A percentile compares a stretch with the other conserved stretches of the same genome.
Conservation (phyloP, 805 yeast species). For the Tetrapisispora iriomotensis region DNA sequence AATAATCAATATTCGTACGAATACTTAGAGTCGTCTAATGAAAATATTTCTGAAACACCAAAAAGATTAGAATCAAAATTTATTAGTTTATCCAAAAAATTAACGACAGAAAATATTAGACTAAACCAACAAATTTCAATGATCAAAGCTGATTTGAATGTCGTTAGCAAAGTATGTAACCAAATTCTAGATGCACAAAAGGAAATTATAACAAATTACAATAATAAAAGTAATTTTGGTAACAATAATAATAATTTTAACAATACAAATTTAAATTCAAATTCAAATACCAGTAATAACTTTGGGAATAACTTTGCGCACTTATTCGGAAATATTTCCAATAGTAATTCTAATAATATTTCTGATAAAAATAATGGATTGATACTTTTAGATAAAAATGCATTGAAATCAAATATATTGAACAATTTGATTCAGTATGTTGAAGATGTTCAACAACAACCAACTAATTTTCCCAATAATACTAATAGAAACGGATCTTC, state of each 20-base stretch:
- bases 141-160: constrained; percentile 20
- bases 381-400: constrained; percentile 19
- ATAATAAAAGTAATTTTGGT: not conserved
- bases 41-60: not conserved
- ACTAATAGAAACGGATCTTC: not conserved
- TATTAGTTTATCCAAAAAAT: constrained; percentile 20
- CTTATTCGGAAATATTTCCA: too few relatives aligned
- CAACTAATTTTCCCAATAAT: not conserved
- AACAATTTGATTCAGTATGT: constrained; percentile 14
- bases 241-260: not conserved
- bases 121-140: constrained; percentile 23
- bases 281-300: not conserved
- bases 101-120: constrained; percentile 25
- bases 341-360: not conserved
- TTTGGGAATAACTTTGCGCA: too few relatives aligned
- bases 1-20: not conserved
- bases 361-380: constrained; percentile 7
- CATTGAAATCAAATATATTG: constrained; percentile 14
- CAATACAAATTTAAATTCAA: not conserved
- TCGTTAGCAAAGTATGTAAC: constrained; percentile 19
- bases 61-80: constrained; percentile 12
- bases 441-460: constrained; percentile 5
- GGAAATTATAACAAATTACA: constrained; percentile 9
- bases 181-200: constrained; percentile 23
- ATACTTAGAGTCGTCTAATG: not conserved